Conservation (phyloP, 169 alveolate species). For the Cardiosporidium cionae region DNA sequence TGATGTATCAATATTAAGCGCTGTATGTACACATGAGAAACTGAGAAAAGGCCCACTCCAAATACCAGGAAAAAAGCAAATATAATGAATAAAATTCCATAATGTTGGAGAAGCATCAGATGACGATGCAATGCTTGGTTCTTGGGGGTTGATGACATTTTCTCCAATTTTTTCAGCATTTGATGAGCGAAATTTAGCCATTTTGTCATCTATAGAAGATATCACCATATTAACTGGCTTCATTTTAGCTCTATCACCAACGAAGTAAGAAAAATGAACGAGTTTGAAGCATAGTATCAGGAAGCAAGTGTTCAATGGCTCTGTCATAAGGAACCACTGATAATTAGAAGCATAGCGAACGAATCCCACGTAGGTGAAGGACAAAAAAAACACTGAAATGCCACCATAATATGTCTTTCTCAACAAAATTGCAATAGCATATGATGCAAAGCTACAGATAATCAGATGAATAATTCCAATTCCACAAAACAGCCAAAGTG, state of each 20-base stretch:
- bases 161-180: too few relatives aligned
- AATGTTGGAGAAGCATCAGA: background rate
- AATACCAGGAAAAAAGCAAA: background rate
- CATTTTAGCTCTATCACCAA: too few relatives aligned
- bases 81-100: background rate
- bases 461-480: background rate
- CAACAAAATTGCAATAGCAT: background rate
- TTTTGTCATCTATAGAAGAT: too few relatives aligned
- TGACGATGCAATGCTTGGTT: background rate
- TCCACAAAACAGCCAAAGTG: background rate
- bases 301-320: background rate
- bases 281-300: background rate
- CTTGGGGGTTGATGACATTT: too few relatives aligned
- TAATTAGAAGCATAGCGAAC: background rate
- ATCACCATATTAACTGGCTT: too few relatives aligned
- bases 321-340: background rate
- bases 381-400: background rate
- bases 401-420: background rate
- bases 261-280: background rate
- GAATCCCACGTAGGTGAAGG: background rate
- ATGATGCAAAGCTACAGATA: background rate
- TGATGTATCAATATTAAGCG: background rate
- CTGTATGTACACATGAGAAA: background rate
- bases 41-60: background rate
- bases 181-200: too few relatives aligned